A percentile compares a stretch with the other conserved stretches of the same genome.
These are phyloP conservation scores for Clarireedia paspali DNA, from an alignment of 2,329 filamentous ascomycete genomes.

Conservation along the genomic window DNA sequence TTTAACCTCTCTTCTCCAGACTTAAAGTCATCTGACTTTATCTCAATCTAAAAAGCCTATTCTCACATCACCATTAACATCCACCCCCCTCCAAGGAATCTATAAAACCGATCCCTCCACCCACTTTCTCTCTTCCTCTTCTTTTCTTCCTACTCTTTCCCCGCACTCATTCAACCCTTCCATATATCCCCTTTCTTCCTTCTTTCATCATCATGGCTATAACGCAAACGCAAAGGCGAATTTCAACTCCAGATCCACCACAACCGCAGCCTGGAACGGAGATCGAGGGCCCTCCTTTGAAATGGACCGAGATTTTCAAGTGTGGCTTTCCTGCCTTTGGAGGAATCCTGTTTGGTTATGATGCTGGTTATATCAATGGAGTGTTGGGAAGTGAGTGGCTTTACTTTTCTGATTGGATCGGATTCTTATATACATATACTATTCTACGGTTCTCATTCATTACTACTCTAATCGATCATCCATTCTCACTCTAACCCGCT, in stretches of 20 bases:
- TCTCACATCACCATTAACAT: not conserved
- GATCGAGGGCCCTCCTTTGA: slow-evolving; percentile 53
- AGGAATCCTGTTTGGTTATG: slow-evolving; percentile 54
- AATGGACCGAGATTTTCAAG: slow-evolving; percentile 58
- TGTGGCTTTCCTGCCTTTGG: slow-evolving; percentile 65
- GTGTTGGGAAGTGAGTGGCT: slow-evolving; percentile 43
- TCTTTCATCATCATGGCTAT: not conserved
- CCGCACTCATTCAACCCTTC: not conserved
- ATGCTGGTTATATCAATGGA: slow-evolving; percentile 68
- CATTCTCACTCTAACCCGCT: too few relatives aligned
- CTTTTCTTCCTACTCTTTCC: not conserved
- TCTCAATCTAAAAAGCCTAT: not conserved
- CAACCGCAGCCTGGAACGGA: not conserved
- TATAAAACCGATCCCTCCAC: too few relatives aligned
- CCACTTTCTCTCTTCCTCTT: not conserved
- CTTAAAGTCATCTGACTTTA: too few relatives aligned
- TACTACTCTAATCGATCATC: too few relatives aligned
- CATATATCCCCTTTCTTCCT: not conserved
- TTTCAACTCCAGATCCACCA: slow-evolving; percentile 17
- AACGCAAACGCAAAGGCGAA: not conserved
- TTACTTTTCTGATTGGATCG: too few relatives aligned
- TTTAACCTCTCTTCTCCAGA: too few relatives aligned
- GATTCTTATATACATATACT: too few relatives aligned
- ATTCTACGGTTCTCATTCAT: too few relatives aligned
- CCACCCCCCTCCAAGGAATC: not conserved